Evolutionary conservation across 2,329 filamentous ascomycete species (phyloP), one percentile per base, ranked within the genome.

Genomic region (Penicillium occitanis): DNA sequence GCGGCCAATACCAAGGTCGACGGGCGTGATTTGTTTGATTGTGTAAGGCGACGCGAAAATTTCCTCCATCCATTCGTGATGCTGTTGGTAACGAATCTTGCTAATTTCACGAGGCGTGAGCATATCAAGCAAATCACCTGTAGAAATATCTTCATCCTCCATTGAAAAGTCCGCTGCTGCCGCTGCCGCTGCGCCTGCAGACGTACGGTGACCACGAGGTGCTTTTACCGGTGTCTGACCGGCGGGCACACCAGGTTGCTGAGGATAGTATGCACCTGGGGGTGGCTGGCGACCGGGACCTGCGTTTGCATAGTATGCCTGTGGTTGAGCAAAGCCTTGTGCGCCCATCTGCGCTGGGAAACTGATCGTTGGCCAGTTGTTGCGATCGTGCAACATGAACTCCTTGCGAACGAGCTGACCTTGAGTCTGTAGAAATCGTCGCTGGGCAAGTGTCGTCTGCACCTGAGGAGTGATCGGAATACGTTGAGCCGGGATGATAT

Each of bases 21-120:
- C 88, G 0, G 94, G 93, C 8, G 90, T 87, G 66, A 99, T 96
- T 75, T 96, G 92, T 60, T 86, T 86, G 68, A 94, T 90, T 28
- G 90, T 85, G 75, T 97, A 97, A 0, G 93, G 92, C 1, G 94
- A 98, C 0, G 91, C 92, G 63, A 98, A 86, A 33, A 99, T 89
- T 79, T 99, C 94, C 74, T 98, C 95, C 92, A 99, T 97, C 95
- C 94, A 98, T 77, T 97, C 92, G 73, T 99, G 94, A 73, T 99
- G 96, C 75, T 97, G 93, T 75, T 90, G 90, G 77, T 97, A 99
- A 64, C 95, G 87, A 69, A 88, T 87, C 67, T 92, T 83, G 71
- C 93, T 96, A 68, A 99, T 90, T 69, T 99, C 95, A 51, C 93
- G 87, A 2, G 93, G 93, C 0, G 92, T 94, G 68, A 97, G 83